Evolutionary conservation across 495 filamentous ascomycete genomes (phyloP).

Genomic region (Talaromyces stipitatus): DNA sequence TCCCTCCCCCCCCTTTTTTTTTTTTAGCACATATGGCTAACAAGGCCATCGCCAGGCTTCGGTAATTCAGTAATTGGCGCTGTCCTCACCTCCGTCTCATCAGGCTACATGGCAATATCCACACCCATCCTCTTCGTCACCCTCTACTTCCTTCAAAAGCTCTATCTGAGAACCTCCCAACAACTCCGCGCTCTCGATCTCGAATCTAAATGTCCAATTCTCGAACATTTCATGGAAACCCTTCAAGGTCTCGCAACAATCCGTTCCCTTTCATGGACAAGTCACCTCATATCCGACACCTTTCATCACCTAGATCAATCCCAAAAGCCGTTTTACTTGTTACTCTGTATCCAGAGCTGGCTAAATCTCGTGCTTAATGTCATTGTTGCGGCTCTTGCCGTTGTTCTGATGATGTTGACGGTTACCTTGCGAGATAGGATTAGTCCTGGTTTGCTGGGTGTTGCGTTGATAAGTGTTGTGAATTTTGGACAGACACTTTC

Average conservation of each 20-base stretch:
- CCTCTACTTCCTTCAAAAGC: slow-evolving; percentile 35
- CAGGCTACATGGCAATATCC: slow-evolving; percentile 40
- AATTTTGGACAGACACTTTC: slow-evolving; percentile 15
- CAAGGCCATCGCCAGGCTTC: neutral
- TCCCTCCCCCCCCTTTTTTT: no score
- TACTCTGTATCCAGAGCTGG: slow-evolving; percentile 36
- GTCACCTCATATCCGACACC: slow-evolving; percentile 6
- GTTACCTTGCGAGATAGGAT: slow-evolving; percentile 13
- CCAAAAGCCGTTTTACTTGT: slow-evolving; percentile 34
- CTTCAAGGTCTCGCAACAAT: slow-evolving; percentile 29
- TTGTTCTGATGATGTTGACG: slow-evolving; percentile 16
- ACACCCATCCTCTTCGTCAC: slow-evolving; percentile 39
- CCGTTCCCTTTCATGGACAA: slow-evolving; percentile 31
- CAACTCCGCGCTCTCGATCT: slow-evolving; percentile 38
- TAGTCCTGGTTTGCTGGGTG: slow-evolving; percentile 18
- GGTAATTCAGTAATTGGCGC: slow-evolving; percentile 10
- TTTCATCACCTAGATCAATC: slow-evolving; percentile 22
- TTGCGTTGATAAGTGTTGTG: slow-evolving; percentile 22
- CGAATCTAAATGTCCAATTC: slow-evolving; percentile 36
- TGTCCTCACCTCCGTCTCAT: slow-evolving; percentile 17
- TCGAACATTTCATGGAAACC: slow-evolving; percentile 34
- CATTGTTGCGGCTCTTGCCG: slow-evolving; percentile 16
- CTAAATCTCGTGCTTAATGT: slow-evolving; percentile 19
- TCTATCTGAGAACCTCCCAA: neutral
- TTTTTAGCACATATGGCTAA: neutral